Base-by-base conservation (phyloP, 305 asterid species). In the Plantago lanceolata region DNA sequence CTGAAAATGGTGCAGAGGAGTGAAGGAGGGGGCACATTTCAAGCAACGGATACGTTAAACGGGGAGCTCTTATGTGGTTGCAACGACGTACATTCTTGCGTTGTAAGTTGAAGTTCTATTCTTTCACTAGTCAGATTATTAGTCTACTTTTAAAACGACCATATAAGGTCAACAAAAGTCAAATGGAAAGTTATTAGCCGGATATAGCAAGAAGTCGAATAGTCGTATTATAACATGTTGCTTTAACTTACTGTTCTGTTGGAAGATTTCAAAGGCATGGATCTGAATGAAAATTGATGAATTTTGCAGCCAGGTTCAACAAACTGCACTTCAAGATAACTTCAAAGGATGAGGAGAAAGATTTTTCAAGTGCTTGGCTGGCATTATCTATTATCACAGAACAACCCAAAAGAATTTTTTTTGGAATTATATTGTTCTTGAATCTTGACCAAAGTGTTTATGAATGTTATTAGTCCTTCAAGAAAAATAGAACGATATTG, bases 21-120 rank as follows among this genome's bases (percentile, higher is more conserved):
- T 44, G 84, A 81, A 45, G 95, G 97, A 48, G 96, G 95, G 26
- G 96, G 97, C 31, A n/a, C 93, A 59, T 90, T 90, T 70, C 65
- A 71, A 64, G 86, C 95, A 0, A 65, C 81, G 26, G 97, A 90
- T 69, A 48, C 54, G 20, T 79, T 80, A 1, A 90, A 84, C 57
- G 97, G 96, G 58, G 86, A 84, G 74, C 81, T 85, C 12, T 67
- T 90, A 47, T 90, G 97, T 59, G 79, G 88, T 3, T 71, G 89
- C 81, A 69, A 82, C 8, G 84, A 85, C 57, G 80, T 90, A 15
- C 82, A 84, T 62, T 76, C 86, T n/a, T 90, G 97, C 71, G 62
- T 44, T 71, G 85, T 76, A 64, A 74, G 87, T 73, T 31, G 33
- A 37, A 2, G 18, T 35, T 20, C 2, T 21, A n/a, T n/a, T n/a